These are phyloP conservation scores for Rhododendron vialii DNA, from an alignment of 148 eudicot species.

Conservation along the genomic window DNA sequence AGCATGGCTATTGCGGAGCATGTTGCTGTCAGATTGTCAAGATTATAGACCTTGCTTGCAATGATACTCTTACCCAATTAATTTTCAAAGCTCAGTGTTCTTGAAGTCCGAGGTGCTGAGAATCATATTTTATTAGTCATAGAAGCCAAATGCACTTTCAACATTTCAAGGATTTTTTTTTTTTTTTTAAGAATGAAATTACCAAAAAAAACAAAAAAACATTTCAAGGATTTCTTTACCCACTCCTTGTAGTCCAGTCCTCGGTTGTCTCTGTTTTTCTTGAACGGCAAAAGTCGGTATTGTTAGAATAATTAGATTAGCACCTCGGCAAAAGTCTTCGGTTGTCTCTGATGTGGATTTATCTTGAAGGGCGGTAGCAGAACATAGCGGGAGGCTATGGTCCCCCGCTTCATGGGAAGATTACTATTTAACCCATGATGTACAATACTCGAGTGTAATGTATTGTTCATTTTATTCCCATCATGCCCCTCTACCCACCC, in stretches of 20 bases:
- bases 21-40: constrained; percentile 39
- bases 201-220: too few species aligned
- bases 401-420: too few species aligned
- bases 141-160: neutral
- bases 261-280: neutral
- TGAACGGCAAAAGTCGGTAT: too few species aligned
- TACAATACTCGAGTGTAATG: neutral
- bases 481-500: neutral
- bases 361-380: neutral
- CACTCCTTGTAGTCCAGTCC: neutral
- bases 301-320: too few species aligned
- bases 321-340: too few species aligned
- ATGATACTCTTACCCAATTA: too few species aligned
- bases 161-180: neutral
- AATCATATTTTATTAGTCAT: neutral
- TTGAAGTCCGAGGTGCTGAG: neutral
- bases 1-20: constrained; percentile 82
- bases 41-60: neutral
- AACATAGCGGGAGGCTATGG: neutral
- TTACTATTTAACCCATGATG: neutral
- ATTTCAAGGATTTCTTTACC: neutral
- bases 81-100: neutral
- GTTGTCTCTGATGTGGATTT: neutral
- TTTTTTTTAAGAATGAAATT: too few species aligned
- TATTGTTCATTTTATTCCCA: neutral